Evolutionary conservation across 1,284 basidiomycete genomes (phyloP).

Genomic region (Cryptococcus sp.): DNA sequence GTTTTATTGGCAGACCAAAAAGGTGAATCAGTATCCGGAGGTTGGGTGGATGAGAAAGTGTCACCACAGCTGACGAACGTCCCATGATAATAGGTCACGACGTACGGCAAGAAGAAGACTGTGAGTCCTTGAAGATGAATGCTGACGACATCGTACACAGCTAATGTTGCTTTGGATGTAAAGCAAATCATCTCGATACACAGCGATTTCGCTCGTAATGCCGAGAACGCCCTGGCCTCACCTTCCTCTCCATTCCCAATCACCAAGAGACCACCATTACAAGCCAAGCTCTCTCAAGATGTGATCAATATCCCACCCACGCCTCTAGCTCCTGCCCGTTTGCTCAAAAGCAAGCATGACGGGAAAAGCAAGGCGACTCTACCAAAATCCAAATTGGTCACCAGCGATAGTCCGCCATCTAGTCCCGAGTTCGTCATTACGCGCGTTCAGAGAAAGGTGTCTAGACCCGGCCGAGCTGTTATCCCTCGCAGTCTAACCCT

Average conservation of each 20-base stretch:
- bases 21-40: constrained; percentile 16
- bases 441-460: constrained; percentile 1
- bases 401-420: neutral
- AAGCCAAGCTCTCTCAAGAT: constrained; percentile 26
- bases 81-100: constrained; percentile 36
- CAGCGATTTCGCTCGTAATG: constrained; percentile 24
- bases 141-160: neutral
- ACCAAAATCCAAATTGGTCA: neutral
- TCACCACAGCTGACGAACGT: constrained; percentile 1
- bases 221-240: constrained; percentile 3
- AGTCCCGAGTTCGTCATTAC: constrained; percentile 11
- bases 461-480: constrained; percentile 11
- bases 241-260: constrained; percentile 9
- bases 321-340: neutral
- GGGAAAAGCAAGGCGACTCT: neutral
- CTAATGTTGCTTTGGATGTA: too few relatives aligned
- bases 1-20: constrained; percentile 44
- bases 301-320: constrained; percentile 12
- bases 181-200: constrained; percentile 45
- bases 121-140: constrained; percentile 23
- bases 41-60: neutral
- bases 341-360: neutral
- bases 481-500: constrained; percentile 14
- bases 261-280: constrained; percentile 23
- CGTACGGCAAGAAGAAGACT: constrained; percentile 47